Conservation (phyloP, 2,329 filamentous ascomycete species). For the Ophidiomyces ophidiicola region DNA sequence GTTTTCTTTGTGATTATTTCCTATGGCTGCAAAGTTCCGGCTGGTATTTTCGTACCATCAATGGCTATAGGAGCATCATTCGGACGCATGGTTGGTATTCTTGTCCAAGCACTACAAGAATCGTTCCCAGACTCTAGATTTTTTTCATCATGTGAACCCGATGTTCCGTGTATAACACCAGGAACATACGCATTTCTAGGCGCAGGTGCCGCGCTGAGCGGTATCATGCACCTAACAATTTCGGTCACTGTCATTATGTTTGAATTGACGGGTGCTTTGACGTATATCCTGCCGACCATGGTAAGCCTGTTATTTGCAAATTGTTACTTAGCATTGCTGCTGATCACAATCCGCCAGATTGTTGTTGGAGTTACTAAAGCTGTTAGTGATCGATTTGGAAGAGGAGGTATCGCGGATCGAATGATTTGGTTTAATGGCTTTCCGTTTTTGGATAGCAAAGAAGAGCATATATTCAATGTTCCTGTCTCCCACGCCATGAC, state of each 20-base stretch:
- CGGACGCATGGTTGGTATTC: constrained; percentile 82
- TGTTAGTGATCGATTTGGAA: constrained; percentile 80
- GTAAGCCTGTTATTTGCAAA: constrained; percentile 24
- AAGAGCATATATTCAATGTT: constrained; percentile 92
- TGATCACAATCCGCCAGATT: constrained; percentile 42
- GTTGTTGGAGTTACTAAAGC: constrained; percentile 95
- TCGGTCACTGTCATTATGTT: constrained; percentile 99
- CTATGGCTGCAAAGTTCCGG: constrained; percentile 94
- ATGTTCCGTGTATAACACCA: constrained; percentile 90
- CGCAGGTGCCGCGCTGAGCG: constrained; percentile 78
- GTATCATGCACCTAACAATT: constrained; percentile 96
- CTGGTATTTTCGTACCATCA: constrained; percentile 93
- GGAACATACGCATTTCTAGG: constrained; percentile 95
- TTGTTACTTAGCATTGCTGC: not conserved
- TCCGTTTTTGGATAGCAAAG: constrained; percentile 92
- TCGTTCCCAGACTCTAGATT: constrained; percentile 69
- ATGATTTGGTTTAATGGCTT: constrained; percentile 99
- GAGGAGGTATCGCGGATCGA: constrained; percentile 88
- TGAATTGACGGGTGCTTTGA: constrained; percentile 90
- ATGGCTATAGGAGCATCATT: constrained; percentile 97
- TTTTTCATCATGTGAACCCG: constrained; percentile 78
- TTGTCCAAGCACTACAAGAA: constrained; percentile 82
- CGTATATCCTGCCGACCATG: constrained; percentile 96
- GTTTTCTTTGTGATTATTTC: constrained; percentile 83
- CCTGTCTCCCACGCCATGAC: constrained; percentile 88